Evolutionary conservation across 352 stramenopile genomes (phyloP).

Genomic region (Heterotrichella gracilis): DNA sequence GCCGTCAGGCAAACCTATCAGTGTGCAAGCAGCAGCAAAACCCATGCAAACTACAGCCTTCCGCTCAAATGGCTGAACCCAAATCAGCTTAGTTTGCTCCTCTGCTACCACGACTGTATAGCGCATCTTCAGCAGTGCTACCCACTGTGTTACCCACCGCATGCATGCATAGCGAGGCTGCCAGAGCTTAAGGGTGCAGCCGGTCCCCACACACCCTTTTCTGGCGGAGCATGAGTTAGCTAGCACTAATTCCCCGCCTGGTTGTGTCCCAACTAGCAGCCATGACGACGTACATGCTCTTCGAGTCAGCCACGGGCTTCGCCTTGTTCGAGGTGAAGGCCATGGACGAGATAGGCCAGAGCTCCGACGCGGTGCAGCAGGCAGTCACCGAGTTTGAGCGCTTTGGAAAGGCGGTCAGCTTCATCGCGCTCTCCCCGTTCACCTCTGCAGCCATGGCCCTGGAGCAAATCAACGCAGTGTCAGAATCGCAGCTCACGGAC

Average conservation of each 20-base stretch:
- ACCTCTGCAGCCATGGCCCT: conserved; percentile 85
- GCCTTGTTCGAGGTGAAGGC: conserved; percentile 84
- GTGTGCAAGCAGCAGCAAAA: too few species aligned
- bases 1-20: too few species aligned
- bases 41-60: too few species aligned
- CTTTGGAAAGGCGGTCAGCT: conserved; percentile 81
- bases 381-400: conserved; percentile 40
- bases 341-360: conserved; percentile 58
- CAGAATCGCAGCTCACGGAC: conserved; percentile 46
- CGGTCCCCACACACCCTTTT: not conserved
- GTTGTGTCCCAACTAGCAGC: not conserved
- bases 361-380: conserved; percentile 18
- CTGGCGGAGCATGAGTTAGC: not conserved
- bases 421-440: conserved; percentile 64
- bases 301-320: conserved; percentile 88
- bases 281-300: conserved; percentile 33
- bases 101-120: too few species aligned
- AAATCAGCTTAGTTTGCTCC: too few species aligned
- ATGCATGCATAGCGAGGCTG: not conserved
- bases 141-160: not conserved
- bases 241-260: not conserved
- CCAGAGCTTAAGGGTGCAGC: not conserved
- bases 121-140: not conserved
- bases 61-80: too few species aligned
- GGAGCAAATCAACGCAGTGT: conserved; percentile 95